These are phyloP conservation scores for Nematocida sp. DNA, from an alignment of 371 early-diverging fungal species.

Conservation along the genomic window DNA sequence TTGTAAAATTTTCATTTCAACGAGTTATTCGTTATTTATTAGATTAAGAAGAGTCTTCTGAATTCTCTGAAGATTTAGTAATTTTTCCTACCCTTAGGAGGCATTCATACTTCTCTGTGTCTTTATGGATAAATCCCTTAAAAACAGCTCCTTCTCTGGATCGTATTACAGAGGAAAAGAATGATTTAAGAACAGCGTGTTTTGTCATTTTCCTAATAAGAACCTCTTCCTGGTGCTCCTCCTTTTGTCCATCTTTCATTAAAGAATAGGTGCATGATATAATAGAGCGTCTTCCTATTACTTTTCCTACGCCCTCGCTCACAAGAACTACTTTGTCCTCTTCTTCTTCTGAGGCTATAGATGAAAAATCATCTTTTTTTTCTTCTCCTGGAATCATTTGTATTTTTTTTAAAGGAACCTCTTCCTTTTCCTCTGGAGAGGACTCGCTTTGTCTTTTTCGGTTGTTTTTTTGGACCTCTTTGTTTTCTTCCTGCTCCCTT, in stretches of 20 bases:
- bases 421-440: neutral
- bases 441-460: neutral
- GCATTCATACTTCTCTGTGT: neutral
- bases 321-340: neutral
- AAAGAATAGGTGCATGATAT: conserved; percentile 8
- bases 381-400: neutral
- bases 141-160: conserved; percentile 40
- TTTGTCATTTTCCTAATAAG: neutral
- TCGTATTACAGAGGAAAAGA: conserved; percentile 16
- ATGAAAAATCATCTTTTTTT: neutral
- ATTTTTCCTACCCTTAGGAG: conserved; percentile 33
- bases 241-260: neutral
- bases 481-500: neutral
- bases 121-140: conserved; percentile 3
- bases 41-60: too few relatives aligned
- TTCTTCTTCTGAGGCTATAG: neutral
- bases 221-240: neutral
- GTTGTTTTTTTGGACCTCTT: neutral
- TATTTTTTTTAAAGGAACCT: neutral
- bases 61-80: neutral
- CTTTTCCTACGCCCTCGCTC: conserved; percentile 36
- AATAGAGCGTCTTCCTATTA: conserved; percentile 18
- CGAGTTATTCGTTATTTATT: too few relatives aligned
- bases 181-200: conserved; percentile 17
- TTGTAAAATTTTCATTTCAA: too few relatives aligned